Conservation (phyloP, 1,284 basidiomycete genomes). For the Prillingera fragicola region DNA sequence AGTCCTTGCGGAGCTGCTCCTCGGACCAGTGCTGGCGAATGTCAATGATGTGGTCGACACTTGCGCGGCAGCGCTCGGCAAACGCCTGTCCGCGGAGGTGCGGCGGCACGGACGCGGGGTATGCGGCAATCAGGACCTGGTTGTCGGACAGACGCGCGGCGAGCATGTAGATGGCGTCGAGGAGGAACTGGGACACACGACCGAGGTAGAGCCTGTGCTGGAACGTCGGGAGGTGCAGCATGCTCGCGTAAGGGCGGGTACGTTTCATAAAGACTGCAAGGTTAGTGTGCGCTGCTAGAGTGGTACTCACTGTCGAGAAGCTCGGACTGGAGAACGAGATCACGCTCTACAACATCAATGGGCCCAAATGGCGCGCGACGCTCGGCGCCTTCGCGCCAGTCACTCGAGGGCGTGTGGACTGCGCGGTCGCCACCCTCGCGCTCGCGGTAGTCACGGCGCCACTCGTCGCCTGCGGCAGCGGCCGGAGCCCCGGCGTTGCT, state of each 20-base stretch:
- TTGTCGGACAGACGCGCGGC: conserved; percentile 45
- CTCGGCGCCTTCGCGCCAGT: not conserved
- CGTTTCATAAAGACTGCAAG: conserved; percentile 46
- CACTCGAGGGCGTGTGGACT: too few relatives aligned
- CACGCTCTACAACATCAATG: conserved; percentile 36
- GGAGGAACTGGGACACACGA: conserved; percentile 45
- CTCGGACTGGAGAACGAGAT: conserved; percentile 35
- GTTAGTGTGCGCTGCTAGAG: not conserved
- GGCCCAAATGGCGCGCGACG: conserved; percentile 9
- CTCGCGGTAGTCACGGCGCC: conserved; percentile 10
- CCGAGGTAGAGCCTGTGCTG: conserved; percentile 47
- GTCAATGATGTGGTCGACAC: conserved; percentile 33
- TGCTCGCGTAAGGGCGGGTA: conserved; percentile 45
- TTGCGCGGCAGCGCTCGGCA: conserved; percentile 36
- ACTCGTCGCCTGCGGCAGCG: conserved; percentile 4
- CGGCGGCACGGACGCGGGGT: conserved; percentile 29
- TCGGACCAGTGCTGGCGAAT: conserved; percentile 27
- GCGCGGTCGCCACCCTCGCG: not conserved
- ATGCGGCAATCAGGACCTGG: conserved; percentile 26
- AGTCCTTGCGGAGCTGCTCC: conserved; percentile 26
- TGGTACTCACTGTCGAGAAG: conserved; percentile 36
- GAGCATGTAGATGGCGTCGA: conserved; percentile 49
- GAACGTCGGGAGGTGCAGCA: conserved; percentile 50
- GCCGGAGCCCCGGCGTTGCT: conserved; percentile 2
- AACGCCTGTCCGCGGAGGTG: conserved; percentile 40